Conservation (phyloP, 225 moss, liverwort and hornwort species). For the Pseudoscleropodium purum region DNA sequence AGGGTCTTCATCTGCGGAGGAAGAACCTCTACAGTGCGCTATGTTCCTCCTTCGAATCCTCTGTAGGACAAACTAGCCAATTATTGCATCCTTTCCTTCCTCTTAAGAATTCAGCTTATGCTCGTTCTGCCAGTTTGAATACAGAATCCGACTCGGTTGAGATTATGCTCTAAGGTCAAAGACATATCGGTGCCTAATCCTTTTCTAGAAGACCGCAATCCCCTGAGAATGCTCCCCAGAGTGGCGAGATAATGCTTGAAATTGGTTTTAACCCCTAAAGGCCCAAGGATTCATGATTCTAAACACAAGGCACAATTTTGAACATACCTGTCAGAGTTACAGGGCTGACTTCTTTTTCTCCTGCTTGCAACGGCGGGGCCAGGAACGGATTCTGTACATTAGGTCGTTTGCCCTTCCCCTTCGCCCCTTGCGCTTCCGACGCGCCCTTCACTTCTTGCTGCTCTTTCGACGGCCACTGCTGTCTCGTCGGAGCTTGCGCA, state of each 20-base stretch:
- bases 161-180: not conserved
- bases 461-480: constrained; percentile 87
- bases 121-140: not conserved
- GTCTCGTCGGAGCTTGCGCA: constrained; percentile 41
- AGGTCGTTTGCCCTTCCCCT: constrained; percentile 75
- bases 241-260: not conserved
- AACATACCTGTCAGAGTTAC: constrained; percentile 35
- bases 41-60: not conserved
- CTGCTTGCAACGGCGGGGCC: constrained; percentile 57
- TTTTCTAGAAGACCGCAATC: not conserved
- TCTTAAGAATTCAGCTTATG: not conserved
- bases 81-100: not conserved
- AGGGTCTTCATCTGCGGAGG: not conserved
- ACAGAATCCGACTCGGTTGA: not conserved
- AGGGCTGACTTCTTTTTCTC: constrained; percentile 55
- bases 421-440: constrained; percentile 44
- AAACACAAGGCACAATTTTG: not conserved
- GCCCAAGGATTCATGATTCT: not conserved
- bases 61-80: not conserved
- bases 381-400: constrained; percentile 65
- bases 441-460: constrained; percentile 49
- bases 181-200: not conserved
- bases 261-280: not conserved
- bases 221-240: not conserved
- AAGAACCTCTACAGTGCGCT: not conserved